Evolutionary conservation across 148 eudicot species (phyloP).

Genomic region (Gaultheria prostrata): DNA sequence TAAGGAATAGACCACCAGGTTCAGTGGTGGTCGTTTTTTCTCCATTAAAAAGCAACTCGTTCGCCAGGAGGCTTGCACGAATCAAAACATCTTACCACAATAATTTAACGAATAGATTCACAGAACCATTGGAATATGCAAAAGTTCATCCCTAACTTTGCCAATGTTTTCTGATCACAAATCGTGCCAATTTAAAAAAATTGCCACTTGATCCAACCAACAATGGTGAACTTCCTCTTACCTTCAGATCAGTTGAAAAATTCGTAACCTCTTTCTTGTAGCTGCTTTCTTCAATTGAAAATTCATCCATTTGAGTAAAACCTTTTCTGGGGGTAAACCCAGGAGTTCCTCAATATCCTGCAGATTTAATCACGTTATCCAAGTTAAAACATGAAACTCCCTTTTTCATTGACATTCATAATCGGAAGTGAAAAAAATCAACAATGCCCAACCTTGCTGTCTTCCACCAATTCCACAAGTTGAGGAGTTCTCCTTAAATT

Average conservation of each 20-base stretch:
- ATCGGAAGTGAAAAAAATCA: conserved; percentile 7
- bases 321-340: conserved; percentile 69
- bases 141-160: neutral
- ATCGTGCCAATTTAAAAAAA: neutral
- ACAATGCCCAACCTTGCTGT: conserved; percentile 40
- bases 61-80: neutral
- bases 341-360: conserved; percentile 85
- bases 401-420: neutral
- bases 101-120: neutral
- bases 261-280: conserved; percentile 68
- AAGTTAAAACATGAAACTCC: neutral
- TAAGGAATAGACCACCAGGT: neutral
- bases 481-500: conserved; percentile 81
- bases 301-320: conserved; percentile 81
- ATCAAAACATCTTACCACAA: neutral
- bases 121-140: neutral
- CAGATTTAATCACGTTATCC: neutral
- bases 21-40: neutral
- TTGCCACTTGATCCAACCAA: neutral
- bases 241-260: conserved; percentile 80
- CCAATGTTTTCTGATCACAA: neutral
- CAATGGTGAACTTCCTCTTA: conserved; percentile 19
- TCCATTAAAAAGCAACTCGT: neutral
- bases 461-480: conserved; percentile 81
- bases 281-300: conserved; percentile 75